Conservation (phyloP, 129 eudicot genomes). For the Dittrichia graveolens region DNA sequence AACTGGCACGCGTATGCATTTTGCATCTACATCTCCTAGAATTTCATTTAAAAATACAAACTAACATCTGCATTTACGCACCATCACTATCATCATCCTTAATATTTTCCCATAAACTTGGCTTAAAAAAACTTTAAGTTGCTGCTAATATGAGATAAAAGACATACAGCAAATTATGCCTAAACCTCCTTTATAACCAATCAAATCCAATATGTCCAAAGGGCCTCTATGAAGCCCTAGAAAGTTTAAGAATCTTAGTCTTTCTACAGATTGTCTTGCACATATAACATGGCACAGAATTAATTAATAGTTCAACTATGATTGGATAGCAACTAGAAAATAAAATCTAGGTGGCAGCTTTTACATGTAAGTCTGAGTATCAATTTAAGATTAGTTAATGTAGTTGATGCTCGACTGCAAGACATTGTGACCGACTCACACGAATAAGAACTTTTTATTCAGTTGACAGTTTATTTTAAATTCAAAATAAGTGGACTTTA, state of each 20-base stretch:
- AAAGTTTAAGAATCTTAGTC: not conserved
- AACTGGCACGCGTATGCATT: not conserved
- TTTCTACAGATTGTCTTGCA: not conserved
- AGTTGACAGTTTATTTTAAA: no score
- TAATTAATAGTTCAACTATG: not conserved
- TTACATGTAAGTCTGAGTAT: not conserved
- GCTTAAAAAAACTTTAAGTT: constrained; percentile 1
- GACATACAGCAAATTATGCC: not conserved
- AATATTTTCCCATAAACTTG: constrained; percentile 16
- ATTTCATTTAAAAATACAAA: not conserved
- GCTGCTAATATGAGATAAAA: constrained; percentile 7
- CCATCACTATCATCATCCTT: not conserved
- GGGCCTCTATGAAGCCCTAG: not conserved
- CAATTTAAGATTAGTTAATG: no score
- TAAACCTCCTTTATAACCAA: not conserved
- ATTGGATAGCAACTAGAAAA: not conserved
- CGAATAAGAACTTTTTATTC: no score
- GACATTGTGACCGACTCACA: no score
- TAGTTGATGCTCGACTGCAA: no score
- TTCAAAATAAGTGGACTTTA: no score
- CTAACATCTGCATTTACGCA: not conserved
- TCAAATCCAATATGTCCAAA: not conserved
- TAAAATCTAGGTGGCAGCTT: not conserved
- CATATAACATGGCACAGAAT: not conserved
- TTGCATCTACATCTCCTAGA: not conserved